Evolutionary conservation across 2,329 filamentous ascomycete genomes (phyloP).

Genomic region (Phyllosticta citriasiana): DNA sequence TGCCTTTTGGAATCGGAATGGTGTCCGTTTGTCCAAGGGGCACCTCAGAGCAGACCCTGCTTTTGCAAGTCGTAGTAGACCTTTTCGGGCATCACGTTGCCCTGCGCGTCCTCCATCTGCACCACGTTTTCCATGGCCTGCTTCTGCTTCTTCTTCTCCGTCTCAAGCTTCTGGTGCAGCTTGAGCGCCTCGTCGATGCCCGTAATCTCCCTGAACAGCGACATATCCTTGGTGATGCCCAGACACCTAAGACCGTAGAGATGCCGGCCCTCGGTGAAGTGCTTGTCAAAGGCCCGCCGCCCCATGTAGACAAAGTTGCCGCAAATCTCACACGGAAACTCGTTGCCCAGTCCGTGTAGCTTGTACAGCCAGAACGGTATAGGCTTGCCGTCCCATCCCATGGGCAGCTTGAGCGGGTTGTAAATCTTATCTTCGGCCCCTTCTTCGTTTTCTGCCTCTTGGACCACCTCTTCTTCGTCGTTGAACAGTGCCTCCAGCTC

Average conservation of each 20-base stretch:
- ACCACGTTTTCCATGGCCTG: slow-evolving; percentile 74
- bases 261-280: slow-evolving; percentile 90
- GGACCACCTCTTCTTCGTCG: slow-evolving; percentile 40
- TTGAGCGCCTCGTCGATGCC: slow-evolving; percentile 79
- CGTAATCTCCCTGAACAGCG: slow-evolving; percentile 87
- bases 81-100: slow-evolving; percentile 98
- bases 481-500: slow-evolving; percentile 81
- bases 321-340: slow-evolving; percentile 81
- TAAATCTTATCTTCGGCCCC: slow-evolving; percentile 76
- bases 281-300: slow-evolving; percentile 90
- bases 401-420: slow-evolving; percentile 89
- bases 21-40: background rate
- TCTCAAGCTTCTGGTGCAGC: slow-evolving; percentile 88
- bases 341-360: slow-evolving; percentile 85
- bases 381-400: slow-evolving; percentile 97
- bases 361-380: slow-evolving; percentile 95
- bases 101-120: slow-evolving; percentile 96
- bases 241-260: slow-evolving; percentile 90
- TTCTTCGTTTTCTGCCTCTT: slow-evolving; percentile 50
- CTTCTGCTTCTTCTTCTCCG: slow-evolving; percentile 69
- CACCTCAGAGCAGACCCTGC: slow-evolving; percentile 63
- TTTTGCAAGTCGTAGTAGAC: slow-evolving; percentile 94
- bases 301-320: slow-evolving; percentile 99
- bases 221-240: slow-evolving; percentile 65
- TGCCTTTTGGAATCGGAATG: too few relatives aligned